Evolutionary conservation across 257 asterid genomes (phyloP), one percentile per base, ranked within the genome.

Genomic region (Verbena officinalis): DNA sequence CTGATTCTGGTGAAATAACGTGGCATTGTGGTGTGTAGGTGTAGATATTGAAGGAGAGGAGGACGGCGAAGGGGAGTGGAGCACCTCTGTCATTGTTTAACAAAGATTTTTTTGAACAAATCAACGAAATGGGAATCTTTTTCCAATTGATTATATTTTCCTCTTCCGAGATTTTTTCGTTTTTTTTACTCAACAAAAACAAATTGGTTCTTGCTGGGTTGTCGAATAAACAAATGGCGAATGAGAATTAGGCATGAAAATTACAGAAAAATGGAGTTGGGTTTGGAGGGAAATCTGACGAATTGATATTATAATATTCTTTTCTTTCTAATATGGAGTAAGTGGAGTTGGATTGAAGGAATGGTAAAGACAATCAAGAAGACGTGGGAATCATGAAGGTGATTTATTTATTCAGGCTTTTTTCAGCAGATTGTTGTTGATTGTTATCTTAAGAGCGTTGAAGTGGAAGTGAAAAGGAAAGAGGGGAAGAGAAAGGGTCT

Each of bases 371-470:
- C 55, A 67, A 57, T 34, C 40, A 7, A 51, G 62, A 73, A 71
- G 95, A 87, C 95, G 95, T 88, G 96, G 77, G 88, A 72, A 82
- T 79, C 91, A 88, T 78, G 80, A 86, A 86, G n/a, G 72, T 78
- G 55, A 51, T 50, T 65, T 56, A 44, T 65, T 69, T 63, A 67
- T 61, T 53, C 58, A 20, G 36, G 19, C 43, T 46, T 23, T 52
- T 50, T 45, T 49, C 8, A 31, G 73, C 70, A 64, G 70, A 64
- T 48, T 14, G 75, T 63, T 73, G 45, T 61, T 60, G 61, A 39
- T 15, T 52, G 34, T n/a, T n/a, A 19, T 12, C 8, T 49, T 52
- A 39, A 24, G 51, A 22, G 44, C 30, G 56, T 30, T 36, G 42
- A 24, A 56, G 49, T 17, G 10, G 24, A 69, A 44, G 51, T 16